A percentile compares a stretch with the other conserved stretches of the same genome.
These are phyloP conservation scores for Neurospora sublineolata DNA, from an alignment of 495 filamentous ascomycete species.

Conservation along the genomic window DNA sequence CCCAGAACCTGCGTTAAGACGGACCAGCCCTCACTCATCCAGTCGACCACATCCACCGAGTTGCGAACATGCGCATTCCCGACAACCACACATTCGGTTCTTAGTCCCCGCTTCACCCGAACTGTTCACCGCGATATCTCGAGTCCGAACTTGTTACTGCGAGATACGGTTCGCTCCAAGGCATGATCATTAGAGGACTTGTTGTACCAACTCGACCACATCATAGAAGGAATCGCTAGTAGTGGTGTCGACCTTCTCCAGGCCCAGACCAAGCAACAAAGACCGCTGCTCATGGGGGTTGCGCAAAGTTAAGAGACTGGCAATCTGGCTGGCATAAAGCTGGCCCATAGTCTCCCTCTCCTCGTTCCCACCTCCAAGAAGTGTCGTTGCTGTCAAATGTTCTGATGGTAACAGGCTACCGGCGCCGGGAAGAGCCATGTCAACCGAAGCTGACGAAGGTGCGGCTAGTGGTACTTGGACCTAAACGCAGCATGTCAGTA, in stretches of 20 bases:
- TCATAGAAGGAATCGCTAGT: slow-evolving; percentile 70
- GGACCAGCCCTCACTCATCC: background rate
- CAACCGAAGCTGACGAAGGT: slow-evolving; percentile 46
- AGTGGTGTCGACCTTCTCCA: slow-evolving; percentile 45
- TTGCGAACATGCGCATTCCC: background rate
- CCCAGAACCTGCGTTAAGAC: background rate
- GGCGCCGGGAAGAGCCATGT: slow-evolving; percentile 41
- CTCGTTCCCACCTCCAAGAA: slow-evolving; percentile 72
- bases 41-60: background rate
- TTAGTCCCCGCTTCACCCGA: background rate
- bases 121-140: background rate
- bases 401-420: slow-evolving; percentile 60
- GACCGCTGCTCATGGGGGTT: slow-evolving; percentile 67
- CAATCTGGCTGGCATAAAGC: slow-evolving; percentile 79
- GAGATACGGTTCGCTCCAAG: background rate
- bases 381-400: slow-evolving; percentile 74
- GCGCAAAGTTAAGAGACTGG: slow-evolving; percentile 59
- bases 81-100: background rate
- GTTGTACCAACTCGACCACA: slow-evolving; percentile 66
- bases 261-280: slow-evolving; percentile 70
- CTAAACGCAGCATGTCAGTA: slow-evolving; percentile 31
- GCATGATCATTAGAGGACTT: slow-evolving; percentile 29
- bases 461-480: slow-evolving; percentile 77
- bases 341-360: slow-evolving; percentile 77
- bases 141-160: background rate